Evolutionary conservation across 768 basidiomycete genomes (phyloP).

Genomic region (Rhizopogon salebrosus): DNA sequence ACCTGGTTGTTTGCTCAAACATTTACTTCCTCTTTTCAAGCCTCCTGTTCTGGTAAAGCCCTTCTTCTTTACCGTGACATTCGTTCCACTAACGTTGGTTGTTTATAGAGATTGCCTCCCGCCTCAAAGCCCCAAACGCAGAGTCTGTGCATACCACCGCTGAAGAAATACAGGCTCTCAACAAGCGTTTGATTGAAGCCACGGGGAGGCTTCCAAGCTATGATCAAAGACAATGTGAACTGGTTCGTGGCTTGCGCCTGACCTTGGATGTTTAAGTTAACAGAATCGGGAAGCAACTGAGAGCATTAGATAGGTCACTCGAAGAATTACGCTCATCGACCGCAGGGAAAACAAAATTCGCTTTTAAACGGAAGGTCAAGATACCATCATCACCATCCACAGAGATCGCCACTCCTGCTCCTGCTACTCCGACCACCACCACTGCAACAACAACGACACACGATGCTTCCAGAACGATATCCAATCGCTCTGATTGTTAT

Average conservation of each 20-base stretch:
- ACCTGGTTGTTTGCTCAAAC: constrained; percentile 26
- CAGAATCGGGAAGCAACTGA: constrained; percentile 52
- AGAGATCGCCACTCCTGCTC: constrained; percentile 1
- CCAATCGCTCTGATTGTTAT: constrained; percentile 40
- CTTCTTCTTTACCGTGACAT: constrained; percentile 3
- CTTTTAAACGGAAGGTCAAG: constrained; percentile 52
- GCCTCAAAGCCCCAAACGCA: constrained; percentile 33
- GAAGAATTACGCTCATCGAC: constrained; percentile 44
- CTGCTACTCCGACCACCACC: not conserved
- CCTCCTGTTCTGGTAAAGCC: constrained; percentile 18
- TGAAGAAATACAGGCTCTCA: constrained; percentile 48
- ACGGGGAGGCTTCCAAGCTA: constrained; percentile 62
- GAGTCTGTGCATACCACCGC: constrained; percentile 41
- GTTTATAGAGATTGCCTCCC: constrained; percentile 42
- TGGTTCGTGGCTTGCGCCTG: constrained; percentile 36
- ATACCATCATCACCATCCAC: constrained; percentile 10
- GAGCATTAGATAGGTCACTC: constrained; percentile 50
- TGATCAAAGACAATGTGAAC: constrained; percentile 69
- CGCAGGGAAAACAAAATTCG: constrained; percentile 55
- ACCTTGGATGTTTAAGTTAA: not conserved
- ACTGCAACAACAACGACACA: not conserved
- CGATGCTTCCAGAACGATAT: constrained; percentile 35
- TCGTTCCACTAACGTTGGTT: constrained; percentile 11
- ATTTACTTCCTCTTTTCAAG: constrained; percentile 21
- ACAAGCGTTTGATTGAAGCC: constrained; percentile 60